Conservation (phyloP, 2,329 filamentous ascomycete genomes). For the Aspergillus udagawae region DNA sequence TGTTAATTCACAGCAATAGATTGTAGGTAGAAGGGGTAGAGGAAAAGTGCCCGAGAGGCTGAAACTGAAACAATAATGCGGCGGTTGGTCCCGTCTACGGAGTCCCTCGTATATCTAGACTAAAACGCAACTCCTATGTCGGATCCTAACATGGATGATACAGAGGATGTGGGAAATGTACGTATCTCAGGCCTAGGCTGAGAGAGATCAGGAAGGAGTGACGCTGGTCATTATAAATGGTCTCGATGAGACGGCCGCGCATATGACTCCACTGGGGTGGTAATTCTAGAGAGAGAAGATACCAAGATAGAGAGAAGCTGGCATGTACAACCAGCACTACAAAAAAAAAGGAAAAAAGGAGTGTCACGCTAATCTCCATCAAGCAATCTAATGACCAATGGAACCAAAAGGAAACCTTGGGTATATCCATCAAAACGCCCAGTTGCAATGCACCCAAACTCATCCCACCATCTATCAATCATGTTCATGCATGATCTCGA, state of each 20-base stretch:
- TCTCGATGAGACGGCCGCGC: neutral
- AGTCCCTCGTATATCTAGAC: no score
- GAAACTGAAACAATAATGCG: neutral
- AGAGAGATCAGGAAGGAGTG: neutral
- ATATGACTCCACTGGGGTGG: neutral
- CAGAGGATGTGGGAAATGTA: no score
- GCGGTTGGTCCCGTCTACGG: neutral
- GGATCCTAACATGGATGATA: no score
- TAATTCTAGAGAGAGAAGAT: neutral
- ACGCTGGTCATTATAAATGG: neutral
- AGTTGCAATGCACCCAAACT: constrained; percentile 13
- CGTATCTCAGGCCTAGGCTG: no score
- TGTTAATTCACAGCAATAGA: neutral
- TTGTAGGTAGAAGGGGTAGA: neutral
- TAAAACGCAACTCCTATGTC: no score
- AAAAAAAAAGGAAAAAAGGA: neutral
- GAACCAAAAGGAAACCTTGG: neutral
- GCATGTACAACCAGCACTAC: neutral
- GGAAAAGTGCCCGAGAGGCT: neutral
- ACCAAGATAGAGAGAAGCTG: neutral
- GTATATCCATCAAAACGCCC: constrained; percentile 13
- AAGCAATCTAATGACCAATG: neutral
- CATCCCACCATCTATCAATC: constrained; percentile 1
- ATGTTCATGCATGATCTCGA: constrained; percentile 19
- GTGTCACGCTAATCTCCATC: neutral